Percentiles rank a stretch among this genome's conserved stretches.
Conservation (phyloP, 2,329 filamentous ascomycete species). For the Paecilomyces dactylethromorphus region DNA sequence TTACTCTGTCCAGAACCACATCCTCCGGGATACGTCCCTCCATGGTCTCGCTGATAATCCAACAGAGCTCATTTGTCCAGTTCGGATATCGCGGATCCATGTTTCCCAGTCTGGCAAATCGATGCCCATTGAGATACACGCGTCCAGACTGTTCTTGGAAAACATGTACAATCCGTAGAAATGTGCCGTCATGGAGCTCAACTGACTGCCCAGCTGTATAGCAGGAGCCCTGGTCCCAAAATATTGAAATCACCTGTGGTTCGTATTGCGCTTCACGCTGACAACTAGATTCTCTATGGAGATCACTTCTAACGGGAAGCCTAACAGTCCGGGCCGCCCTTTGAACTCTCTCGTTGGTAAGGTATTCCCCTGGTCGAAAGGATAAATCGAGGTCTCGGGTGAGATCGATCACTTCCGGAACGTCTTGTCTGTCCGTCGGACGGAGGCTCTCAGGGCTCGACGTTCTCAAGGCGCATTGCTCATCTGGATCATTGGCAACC, state of each 20-base stretch:
- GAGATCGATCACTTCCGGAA: neutral
- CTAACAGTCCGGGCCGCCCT: neutral
- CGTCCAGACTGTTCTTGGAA: slow-evolving; percentile 13
- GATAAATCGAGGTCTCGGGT: neutral
- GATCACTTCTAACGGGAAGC: neutral
- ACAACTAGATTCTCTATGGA: neutral
- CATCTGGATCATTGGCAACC: neutral
- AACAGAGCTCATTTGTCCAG: slow-evolving; percentile 40
- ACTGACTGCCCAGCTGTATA: slow-evolving; percentile 25
- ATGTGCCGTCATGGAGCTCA: slow-evolving; percentile 32
- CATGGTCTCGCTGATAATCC: slow-evolving; percentile 31
- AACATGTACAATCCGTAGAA: slow-evolving; percentile 36
- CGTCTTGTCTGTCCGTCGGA: neutral
- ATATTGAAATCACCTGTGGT: slow-evolving; percentile 8
- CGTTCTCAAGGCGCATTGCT: neutral
- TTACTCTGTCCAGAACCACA: slow-evolving; percentile 33
- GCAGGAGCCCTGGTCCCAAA: slow-evolving; percentile 11
- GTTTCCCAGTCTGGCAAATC: slow-evolving; percentile 24
- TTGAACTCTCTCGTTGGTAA: neutral
- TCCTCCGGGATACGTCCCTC: slow-evolving; percentile 24
- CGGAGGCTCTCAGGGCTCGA: neutral
- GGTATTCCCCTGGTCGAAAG: neutral
- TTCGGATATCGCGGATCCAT: slow-evolving; percentile 30
- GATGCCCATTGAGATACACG: slow-evolving; percentile 32
- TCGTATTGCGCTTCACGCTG: neutral